Percentiles rank a stretch among this genome's conserved stretches.
These are phyloP conservation scores for Xerocomus brunneocitrinus DNA, from an alignment of 768 basidiomycete species.

Conservation along the genomic window DNA sequence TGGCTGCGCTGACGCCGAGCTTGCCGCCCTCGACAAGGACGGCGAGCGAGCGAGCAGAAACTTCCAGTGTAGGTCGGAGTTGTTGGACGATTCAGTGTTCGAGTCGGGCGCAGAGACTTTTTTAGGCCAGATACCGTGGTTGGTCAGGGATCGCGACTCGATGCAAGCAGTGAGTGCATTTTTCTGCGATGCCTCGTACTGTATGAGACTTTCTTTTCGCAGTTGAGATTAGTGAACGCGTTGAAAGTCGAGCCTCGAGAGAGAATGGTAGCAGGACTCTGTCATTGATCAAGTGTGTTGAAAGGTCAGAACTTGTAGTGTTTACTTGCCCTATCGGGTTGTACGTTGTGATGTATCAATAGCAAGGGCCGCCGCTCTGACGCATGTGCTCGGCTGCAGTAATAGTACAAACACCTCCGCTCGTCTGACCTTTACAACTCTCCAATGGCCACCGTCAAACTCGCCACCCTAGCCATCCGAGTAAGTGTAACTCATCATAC, in stretches of 20 bases:
- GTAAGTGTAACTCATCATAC: conserved; percentile 36
- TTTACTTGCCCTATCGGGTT: no score
- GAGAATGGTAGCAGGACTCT: neutral
- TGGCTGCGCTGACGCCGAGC: conserved; percentile 3
- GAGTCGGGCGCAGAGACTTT: conserved; percentile 12
- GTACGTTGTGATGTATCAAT: no score
- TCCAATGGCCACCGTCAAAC: conserved; percentile 67
- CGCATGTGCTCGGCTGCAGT: neutral
- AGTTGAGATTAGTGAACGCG: neutral
- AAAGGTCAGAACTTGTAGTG: no score
- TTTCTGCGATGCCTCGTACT: neutral
- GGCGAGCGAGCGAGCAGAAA: neutral
- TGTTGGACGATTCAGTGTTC: conserved; percentile 4
- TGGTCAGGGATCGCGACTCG: neutral
- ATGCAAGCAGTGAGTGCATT: conserved; percentile 5
- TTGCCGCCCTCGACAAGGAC: conserved; percentile 2
- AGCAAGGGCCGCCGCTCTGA: neutral
- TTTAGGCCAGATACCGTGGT: neutral
- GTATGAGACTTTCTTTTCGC: neutral
- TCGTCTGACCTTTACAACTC: neutral
- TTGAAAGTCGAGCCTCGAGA: neutral
- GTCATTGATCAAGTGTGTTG: no score
- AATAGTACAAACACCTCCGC: neutral
- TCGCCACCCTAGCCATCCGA: conserved; percentile 70
- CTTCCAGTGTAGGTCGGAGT: neutral